Evolutionary conservation across 352 stramenopile genomes (phyloP), one percentile per base, ranked within the genome.

Genomic region (Saprolegnia diclina): DNA sequence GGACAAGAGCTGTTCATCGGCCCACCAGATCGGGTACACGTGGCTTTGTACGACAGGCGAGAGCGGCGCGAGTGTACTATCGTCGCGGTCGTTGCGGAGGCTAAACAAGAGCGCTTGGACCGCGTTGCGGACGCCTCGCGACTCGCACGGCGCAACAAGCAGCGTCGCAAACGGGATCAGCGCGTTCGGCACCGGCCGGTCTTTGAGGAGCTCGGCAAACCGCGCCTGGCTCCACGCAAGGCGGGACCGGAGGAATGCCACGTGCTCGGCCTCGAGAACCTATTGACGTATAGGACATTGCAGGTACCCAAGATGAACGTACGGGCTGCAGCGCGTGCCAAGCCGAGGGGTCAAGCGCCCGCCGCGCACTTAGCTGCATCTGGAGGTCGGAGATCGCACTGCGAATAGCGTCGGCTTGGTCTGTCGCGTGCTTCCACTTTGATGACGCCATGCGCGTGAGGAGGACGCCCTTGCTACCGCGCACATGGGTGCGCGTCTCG

Each of bases 141-240:
- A 14, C 7, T 32, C 38, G 63, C 45, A 61, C 13, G 18, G 38
- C 46, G 42, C 53, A 3, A 57, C 18, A 2, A 69, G 42, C 53
- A 61, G 44, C 32, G 63, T 69, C 5, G 63, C 19, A 48, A 37
- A 62, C 26, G 45, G 63, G 29, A 62, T 6, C 4, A 69, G 14
- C 14, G 35, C 24, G 11, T 3, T 10, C 11, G 63, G 63, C 14
- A 69, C 62, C 0, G 44, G 46, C 21, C 54, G 21, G 38, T 69
- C 46, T n/a, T 63, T 59, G 9, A 61, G 35, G 5, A 66, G n/a
- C 13, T 69, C 63, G 22, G 45, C 37, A 24, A 69, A 69, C 5
- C 63, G 44, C 11, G 63, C 63, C 4, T 69, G 63, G 18, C 19
- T 14, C n/a, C 18, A 69, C 48, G 63, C 63, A 21, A 69, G 38